phyloP scores from a whole-genome alignment of 169 alveolate species.

The Theileria annulata region DNA sequence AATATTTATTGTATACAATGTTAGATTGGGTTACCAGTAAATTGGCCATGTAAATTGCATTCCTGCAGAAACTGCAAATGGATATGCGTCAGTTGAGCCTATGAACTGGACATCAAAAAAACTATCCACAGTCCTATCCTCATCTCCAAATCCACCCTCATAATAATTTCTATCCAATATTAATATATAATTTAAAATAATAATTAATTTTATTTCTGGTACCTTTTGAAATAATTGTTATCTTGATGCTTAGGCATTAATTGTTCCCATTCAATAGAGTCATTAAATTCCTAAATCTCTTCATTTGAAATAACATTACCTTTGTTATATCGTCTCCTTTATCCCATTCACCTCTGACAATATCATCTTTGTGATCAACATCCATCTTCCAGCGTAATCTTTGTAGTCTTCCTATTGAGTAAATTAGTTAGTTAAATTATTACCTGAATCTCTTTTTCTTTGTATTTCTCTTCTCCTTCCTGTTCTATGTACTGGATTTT shows the following conservation, averaged over 20 bases:
- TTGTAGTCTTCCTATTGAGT: conserved; percentile 49
- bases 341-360: conserved; percentile 78
- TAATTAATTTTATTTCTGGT: background rate
- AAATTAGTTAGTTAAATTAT: background rate
- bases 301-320: conserved; percentile 30
- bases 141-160: conserved; percentile 78
- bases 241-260: conserved; percentile 66
- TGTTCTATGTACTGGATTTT: conserved; percentile 71
- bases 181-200: background rate
- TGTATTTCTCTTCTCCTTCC: conserved; percentile 77
- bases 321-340: conserved; percentile 63
- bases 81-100: conserved; percentile 81
- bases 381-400: conserved; percentile 74
- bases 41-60: conserved; percentile 80
- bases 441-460: conserved; percentile 69
- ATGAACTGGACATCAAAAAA: conserved; percentile 83
- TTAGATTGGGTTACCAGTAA: conserved; percentile 54
- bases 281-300: conserved; percentile 59
- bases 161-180: conserved; percentile 64
- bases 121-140: conserved; percentile 70
- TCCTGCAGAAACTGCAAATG: conserved; percentile 78
- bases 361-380: conserved; percentile 70
- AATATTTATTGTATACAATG: background rate
- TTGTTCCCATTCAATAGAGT: conserved; percentile 79
- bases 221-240: conserved; percentile 71